A percentile compares a stretch with the other conserved stretches of the same genome.
Evolutionary conservation across 257 asterid species (phyloP).

Genomic region (Solanum pennellii): DNA sequence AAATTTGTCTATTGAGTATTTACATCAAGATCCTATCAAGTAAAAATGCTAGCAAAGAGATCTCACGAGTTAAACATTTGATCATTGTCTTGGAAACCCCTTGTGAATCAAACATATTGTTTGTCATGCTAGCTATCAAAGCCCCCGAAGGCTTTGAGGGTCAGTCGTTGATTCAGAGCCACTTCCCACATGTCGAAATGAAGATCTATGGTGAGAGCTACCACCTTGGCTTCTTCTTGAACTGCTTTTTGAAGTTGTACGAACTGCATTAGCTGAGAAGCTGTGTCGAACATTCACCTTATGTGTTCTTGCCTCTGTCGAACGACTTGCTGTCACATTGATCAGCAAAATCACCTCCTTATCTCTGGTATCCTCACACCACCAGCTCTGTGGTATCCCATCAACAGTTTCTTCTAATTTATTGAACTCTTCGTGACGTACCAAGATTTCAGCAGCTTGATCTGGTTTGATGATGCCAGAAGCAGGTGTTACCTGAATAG

Average conservation of each 20-base stretch:
- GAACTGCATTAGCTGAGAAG: background rate
- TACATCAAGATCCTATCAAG: slow-evolving; percentile 2
- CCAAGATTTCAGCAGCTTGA: slow-evolving; percentile 41
- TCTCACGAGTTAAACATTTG: background rate
- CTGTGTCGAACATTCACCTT: slow-evolving; percentile 12
- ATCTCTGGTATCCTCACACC: slow-evolving; percentile 77
- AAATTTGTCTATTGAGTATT: background rate
- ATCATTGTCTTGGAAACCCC: background rate
- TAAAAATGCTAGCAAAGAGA: background rate
- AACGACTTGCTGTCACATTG: slow-evolving; percentile 42
- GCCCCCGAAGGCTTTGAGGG: background rate
- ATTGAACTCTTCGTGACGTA: slow-evolving; percentile 63
- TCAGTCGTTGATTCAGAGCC: background rate
- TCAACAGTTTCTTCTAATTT: slow-evolving; percentile 55
- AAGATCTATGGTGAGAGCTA: background rate
- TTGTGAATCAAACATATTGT: background rate
- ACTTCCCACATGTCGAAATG: background rate
- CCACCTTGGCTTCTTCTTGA: slow-evolving; percentile 2
- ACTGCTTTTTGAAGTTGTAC: background rate
- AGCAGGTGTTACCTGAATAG: slow-evolving; percentile 60
- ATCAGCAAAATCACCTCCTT: slow-evolving; percentile 62
- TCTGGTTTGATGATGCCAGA: slow-evolving; percentile 56
- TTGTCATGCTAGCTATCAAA: background rate
- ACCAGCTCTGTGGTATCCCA: slow-evolving; percentile 82
- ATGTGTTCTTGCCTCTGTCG: slow-evolving; percentile 38